phyloP scores from a whole-genome alignment of 768 basidiomycete species.

The Multifurca ochricompacta region DNA sequence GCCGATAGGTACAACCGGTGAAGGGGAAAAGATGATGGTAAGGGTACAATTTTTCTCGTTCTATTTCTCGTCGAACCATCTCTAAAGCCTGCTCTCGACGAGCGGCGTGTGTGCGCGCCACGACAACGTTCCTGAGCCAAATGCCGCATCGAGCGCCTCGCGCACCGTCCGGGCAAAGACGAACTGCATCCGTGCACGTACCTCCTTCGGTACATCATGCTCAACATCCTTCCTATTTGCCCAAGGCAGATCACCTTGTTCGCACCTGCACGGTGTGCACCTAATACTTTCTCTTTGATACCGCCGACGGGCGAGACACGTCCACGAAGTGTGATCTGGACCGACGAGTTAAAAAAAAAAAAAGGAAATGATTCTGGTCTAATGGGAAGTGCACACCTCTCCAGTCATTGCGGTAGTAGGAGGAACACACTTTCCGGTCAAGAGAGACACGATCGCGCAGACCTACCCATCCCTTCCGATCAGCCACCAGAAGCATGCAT shows the following conservation, averaged over 20 bases:
- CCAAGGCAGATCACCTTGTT: conserved; percentile 78
- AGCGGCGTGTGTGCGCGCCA: conserved; percentile 49
- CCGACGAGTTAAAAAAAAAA: background rate
- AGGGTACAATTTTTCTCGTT: no score
- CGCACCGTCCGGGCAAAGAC: conserved; percentile 72
- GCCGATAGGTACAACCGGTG: no score
- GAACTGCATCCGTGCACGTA: conserved; percentile 70
- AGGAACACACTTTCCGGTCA: conserved; percentile 69
- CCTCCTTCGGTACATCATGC: conserved; percentile 70
- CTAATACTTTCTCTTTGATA: conserved; percentile 87
- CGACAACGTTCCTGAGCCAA: conserved; percentile 58
- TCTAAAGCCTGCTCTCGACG: conserved; percentile 46
- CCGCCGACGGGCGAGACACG: conserved; percentile 81
- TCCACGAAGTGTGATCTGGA: conserved; percentile 72
- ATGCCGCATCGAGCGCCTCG: conserved; percentile 78
- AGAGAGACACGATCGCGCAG: conserved; percentile 79
- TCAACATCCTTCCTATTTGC: conserved; percentile 84
- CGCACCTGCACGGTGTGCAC: conserved; percentile 81
- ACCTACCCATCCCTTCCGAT: conserved; percentile 34
- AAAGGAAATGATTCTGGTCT: background rate
- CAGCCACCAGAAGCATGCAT: background rate
- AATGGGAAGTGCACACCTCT: conserved; percentile 43
- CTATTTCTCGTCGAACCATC: no score
- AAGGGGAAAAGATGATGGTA: no score
- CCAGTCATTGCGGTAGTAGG: conserved; percentile 83